phyloP scores from a whole-genome alignment of 2,329 filamentous ascomycete species.

The Colletotrichum sp. region DNA sequence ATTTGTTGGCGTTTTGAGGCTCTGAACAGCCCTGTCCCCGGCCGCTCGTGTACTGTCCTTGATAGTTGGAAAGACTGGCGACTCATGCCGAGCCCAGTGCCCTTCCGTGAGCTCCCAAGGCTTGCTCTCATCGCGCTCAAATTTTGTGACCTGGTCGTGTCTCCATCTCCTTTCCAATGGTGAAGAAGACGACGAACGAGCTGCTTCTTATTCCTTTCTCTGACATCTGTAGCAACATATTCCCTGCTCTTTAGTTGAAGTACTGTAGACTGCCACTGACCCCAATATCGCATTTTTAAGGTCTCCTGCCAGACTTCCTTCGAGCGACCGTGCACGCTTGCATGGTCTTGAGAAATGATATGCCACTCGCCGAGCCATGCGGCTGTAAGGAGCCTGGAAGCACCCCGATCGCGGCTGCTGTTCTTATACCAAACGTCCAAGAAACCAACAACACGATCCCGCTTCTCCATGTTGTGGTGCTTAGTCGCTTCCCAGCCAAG shows the following conservation, averaged over 20 bases:
- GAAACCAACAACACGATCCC: neutral
- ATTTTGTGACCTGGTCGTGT: neutral
- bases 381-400: slow-evolving; percentile 1
- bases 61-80: slow-evolving; percentile 8
- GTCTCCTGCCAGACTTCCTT: neutral
- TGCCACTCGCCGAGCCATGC: slow-evolving; percentile 22
- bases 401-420: neutral
- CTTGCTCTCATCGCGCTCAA: neutral
- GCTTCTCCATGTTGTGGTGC: neutral
- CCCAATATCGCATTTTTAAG: slow-evolving; percentile 17
- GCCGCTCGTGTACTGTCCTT: neutral
- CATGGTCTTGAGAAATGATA: neutral
- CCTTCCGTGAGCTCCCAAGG: neutral
- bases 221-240: slow-evolving; percentile 19
- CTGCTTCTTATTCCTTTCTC: slow-evolving; percentile 18
- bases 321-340: neutral
- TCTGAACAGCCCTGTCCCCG: neutral
- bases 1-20: neutral
- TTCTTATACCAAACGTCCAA: slow-evolving; percentile 8
- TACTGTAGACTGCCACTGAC: slow-evolving; percentile 19
- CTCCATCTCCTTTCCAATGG: slow-evolving; percentile 8
- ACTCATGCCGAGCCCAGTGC: neutral
- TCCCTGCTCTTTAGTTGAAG: slow-evolving; percentile 21
- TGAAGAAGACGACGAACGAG: slow-evolving; percentile 10
- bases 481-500: slow-evolving; percentile 1